Evolutionary conservation across 2,329 filamentous ascomycete genomes (phyloP).

Genomic region (Pseudogymnoascus sp.): DNA sequence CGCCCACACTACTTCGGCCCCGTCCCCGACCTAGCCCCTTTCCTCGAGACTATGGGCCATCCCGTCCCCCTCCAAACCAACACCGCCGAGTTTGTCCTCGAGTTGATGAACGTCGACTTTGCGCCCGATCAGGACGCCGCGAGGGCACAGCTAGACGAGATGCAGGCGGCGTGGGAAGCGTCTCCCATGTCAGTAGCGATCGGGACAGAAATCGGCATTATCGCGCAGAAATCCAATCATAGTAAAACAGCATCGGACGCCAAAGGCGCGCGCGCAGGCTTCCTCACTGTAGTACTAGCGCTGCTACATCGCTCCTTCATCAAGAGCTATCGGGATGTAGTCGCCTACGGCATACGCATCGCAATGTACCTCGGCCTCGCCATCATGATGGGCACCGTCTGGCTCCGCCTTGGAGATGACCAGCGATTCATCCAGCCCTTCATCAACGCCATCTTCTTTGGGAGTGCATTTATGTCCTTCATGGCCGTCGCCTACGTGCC

Average conservation of each 20-base stretch:
- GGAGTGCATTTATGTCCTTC: conserved; percentile 69
- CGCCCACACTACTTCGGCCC: conserved; percentile 67
- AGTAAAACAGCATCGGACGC: conserved; percentile 14
- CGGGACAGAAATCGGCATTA: conserved; percentile 23
- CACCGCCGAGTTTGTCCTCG: conserved; percentile 72
- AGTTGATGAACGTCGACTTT: conserved; percentile 74
- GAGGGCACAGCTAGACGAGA: conserved; percentile 40
- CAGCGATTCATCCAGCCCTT: conserved; percentile 74
- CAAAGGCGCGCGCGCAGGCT: conserved; percentile 16
- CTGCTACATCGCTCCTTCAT: conserved; percentile 73
- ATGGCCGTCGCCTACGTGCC: conserved; percentile 84
- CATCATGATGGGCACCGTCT: conserved; percentile 84
- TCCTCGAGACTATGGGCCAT: conserved; percentile 56
- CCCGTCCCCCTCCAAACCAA: conserved; percentile 65
- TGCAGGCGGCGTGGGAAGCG: conserved; percentile 49
- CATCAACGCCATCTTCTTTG: conserved; percentile 71
- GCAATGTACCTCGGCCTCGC: conserved; percentile 76
- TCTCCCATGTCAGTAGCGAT: conserved; percentile 36
- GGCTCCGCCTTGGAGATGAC: conserved; percentile 60
- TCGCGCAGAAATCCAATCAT: conserved; percentile 10
- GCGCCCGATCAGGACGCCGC: conserved; percentile 42
- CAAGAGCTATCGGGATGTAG: conserved; percentile 76
- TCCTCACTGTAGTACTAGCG: conserved; percentile 45
- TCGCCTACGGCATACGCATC: conserved; percentile 76
- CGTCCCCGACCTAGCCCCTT: conserved; percentile 47